Evolutionary conservation across 352 stramenopile genomes (phyloP), one percentile per base, ranked within the genome.

Genomic region (Phytopythium sindhum): DNA sequence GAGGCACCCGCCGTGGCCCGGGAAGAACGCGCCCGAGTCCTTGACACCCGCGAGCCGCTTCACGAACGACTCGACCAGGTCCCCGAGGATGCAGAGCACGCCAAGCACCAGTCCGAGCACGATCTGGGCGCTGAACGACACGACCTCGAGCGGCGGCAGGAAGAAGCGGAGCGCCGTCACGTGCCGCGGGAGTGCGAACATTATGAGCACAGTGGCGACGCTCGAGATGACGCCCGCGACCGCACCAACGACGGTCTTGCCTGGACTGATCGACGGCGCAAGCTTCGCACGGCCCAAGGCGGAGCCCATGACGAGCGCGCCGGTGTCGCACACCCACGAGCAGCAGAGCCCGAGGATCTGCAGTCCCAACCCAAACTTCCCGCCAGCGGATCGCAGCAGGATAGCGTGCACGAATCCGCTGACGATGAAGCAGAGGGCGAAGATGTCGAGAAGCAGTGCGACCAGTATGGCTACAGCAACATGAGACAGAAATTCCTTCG

Each of bases 21-120:
- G 84, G 53, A 93, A 91, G 57, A 93, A 80, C 33, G 69, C 31
- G 21, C 84, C 83, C 24, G 81, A 91, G 70, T 91, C 83, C 63
- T 89, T 93, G 14, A 89, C 73, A 44, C 78, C 68, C 21, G 81
- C 81, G 23, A 88, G 75, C 37, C 84, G 84, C 70, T 93, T 93
- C 41, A 88, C 47, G 14, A 77, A 84, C 44, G 81, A 91, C 69
- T 93, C 84, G 23, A 85, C 63, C 10, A 91, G 66, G 61, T 91
- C 80, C 12, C 84, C 84, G 1, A 86, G 57, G 53, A 90, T 85
- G 57, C 78, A 90, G 51, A 90, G 67, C 24, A 79, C 73, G 11
- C 81, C 81, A 15, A 93, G 65, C 31, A 73, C 58, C 2, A 70
- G 5, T 3, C 84, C 84, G 7, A 91, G 61, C 0, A 60, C 47